A percentile compares a stretch with the other conserved stretches of the same genome.
Conservation (phyloP, 352 stramenopile species). For the Pythium graminicola region DNA sequence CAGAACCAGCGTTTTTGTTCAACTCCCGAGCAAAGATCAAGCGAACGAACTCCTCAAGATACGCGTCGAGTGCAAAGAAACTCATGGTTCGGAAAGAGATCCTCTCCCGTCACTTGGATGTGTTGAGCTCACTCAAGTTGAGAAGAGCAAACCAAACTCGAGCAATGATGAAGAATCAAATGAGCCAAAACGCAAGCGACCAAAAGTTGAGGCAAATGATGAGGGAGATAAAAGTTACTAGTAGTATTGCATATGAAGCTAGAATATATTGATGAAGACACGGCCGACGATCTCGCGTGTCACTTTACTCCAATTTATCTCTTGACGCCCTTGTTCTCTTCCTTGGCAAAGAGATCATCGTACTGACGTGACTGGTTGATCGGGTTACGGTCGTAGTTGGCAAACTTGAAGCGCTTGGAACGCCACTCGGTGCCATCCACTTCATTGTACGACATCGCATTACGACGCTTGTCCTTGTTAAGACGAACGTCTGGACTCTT, state of each 20-base stretch:
- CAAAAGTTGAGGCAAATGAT: background rate
- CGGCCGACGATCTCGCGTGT: too few species aligned
- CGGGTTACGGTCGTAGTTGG: background rate
- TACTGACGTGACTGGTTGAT: background rate
- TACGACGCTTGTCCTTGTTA: conserved; percentile 48
- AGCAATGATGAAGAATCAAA: background rate
- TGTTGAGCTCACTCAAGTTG: conserved; percentile 11
- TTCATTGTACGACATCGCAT: conserved; percentile 34
- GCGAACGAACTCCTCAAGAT: conserved; percentile 13
- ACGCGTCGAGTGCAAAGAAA: conserved; percentile 7
- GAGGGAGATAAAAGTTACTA: background rate
- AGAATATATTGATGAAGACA: too few species aligned
- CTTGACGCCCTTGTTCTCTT: background rate
- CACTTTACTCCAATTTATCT: too few species aligned
- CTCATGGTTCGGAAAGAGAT: conserved; percentile 11
- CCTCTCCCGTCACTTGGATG: conserved; percentile 22
- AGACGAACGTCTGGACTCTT: conserved; percentile 57
- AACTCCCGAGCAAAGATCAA: conserved; percentile 10
- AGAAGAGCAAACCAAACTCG: background rate
- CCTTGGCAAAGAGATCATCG: background rate
- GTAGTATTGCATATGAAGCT: too few species aligned
- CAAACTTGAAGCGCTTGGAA: background rate
- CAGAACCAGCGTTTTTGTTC: conserved; percentile 15
- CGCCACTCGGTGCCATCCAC: background rate
- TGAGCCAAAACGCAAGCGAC: conserved; percentile 5